Percentiles rank a stretch among this genome's conserved stretches.
phyloP scores from a whole-genome alignment of 257 asterid genomes.

The Solanum gandarillasii region DNA sequence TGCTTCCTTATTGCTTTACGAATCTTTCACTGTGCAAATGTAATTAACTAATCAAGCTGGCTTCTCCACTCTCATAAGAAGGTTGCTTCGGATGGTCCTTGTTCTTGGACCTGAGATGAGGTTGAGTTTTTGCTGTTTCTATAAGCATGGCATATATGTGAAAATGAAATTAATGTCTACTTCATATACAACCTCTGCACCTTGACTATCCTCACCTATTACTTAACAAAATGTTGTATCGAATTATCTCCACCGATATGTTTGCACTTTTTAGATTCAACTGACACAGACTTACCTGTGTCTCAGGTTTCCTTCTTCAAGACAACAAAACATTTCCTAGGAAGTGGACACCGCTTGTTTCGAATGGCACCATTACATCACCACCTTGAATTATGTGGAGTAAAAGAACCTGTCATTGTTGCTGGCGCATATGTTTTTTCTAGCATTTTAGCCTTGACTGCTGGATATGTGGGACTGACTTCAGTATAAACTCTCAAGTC shows the following conservation, averaged over 20 bases:
- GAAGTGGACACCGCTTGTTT: constrained; percentile 35
- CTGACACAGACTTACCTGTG: constrained; percentile 1
- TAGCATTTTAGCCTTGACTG: constrained; percentile 40
- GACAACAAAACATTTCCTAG: constrained; percentile 27
- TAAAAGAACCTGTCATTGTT: constrained; percentile 58
- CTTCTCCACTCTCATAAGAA: neutral
- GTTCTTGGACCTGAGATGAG: neutral
- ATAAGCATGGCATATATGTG: neutral
- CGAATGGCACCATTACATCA: constrained; percentile 52
- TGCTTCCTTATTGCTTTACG: neutral
- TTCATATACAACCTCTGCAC: neutral
- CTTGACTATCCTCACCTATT: neutral
- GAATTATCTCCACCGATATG: neutral
- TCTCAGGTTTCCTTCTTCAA: constrained; percentile 42
- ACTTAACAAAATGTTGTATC: neutral
- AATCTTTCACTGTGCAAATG: neutral
- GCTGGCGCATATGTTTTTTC: constrained; percentile 56
- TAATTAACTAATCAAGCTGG: neutral
- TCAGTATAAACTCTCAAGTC: constrained; percentile 37
- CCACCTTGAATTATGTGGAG: constrained; percentile 51
- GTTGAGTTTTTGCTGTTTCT: neutral
- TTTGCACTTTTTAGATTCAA: neutral
- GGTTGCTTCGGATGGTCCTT: neutral
- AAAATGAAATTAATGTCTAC: neutral
- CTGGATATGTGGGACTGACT: constrained; percentile 59